phyloP scores from a whole-genome alignment of 805 yeast genomes.

The Cyberlindnera amylophila region DNA sequence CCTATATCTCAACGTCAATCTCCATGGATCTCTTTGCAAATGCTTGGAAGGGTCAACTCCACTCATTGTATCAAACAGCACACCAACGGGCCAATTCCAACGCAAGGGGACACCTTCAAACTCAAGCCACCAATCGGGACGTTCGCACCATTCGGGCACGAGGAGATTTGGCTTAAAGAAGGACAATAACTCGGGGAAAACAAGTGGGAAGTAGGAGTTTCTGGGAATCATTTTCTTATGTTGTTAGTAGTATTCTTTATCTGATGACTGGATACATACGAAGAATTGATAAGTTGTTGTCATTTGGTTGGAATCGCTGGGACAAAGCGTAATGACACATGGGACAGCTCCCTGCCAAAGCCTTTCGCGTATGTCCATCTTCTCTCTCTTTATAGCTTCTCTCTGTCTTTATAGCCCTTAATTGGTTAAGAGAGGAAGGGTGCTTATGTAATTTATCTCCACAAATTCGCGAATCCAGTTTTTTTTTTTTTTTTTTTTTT shows the following conservation, averaged over 20 bases:
- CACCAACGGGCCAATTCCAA: conserved; percentile 74
- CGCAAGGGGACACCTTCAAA: conserved; percentile 58
- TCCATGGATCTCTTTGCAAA: conserved; percentile 37
- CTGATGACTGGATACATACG: conserved; percentile 4
- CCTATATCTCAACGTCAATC: conserved; percentile 38
- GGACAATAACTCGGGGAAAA: conserved; percentile 33
- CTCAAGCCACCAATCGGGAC: conserved; percentile 59
- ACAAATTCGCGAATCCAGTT: no score
- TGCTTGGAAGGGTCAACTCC: conserved; percentile 33
- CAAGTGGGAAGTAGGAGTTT: conserved; percentile 49
- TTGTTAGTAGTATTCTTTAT: neutral
- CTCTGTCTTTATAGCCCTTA: no score
- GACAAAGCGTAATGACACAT: conserved; percentile 33
- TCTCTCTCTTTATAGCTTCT: no score
- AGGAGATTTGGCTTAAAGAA: conserved; percentile 36
- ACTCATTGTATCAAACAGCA: conserved; percentile 53
- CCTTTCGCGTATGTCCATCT: conserved; percentile 33
- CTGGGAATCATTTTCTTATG: conserved; percentile 31
- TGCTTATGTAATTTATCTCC: no score
- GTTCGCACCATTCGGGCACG: conserved; percentile 24
- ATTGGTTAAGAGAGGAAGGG: no score
- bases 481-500: no score
- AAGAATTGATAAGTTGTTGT: conserved; percentile 8
- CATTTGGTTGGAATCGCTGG: conserved; percentile 24
- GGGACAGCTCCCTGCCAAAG: conserved; percentile 57